These are phyloP conservation scores for Penicillium salamii DNA, from an alignment of 495 filamentous ascomycete species.

Conservation along the genomic window DNA sequence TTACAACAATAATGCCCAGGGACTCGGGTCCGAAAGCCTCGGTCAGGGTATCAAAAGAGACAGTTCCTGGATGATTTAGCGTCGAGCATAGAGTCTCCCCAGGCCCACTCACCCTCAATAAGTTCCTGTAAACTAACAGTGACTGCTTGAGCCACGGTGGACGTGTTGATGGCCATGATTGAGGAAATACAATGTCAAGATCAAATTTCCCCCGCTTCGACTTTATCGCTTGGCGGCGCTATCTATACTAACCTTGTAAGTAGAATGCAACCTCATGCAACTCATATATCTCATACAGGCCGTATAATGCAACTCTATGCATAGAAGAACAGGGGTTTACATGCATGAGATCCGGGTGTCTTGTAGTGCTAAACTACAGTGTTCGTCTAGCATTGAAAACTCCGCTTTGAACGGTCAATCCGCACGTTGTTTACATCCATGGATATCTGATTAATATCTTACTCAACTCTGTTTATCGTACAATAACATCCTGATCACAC, in stretches of 20 bases:
- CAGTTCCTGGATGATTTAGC: constrained; percentile 57
- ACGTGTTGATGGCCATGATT: constrained; percentile 11
- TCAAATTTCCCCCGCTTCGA: constrained; percentile 21
- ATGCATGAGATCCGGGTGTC: too few relatives aligned
- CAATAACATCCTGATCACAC: constrained; percentile 52
- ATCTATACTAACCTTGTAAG: background rate
- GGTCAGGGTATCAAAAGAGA: constrained; percentile 71
- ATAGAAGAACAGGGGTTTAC: too few relatives aligned
- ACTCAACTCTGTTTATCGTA: constrained; percentile 3
- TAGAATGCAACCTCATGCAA: too few relatives aligned
- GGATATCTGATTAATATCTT: too few relatives aligned
- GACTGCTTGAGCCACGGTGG: constrained; percentile 42
- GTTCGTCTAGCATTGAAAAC: too few relatives aligned
- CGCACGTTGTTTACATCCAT: too few relatives aligned
- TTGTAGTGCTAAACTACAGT: too few relatives aligned
- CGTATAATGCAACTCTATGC: constrained; percentile 2
- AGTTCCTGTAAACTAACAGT: constrained; percentile 56
- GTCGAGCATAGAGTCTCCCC: background rate
- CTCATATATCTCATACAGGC: too few relatives aligned
- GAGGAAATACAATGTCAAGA: constrained; percentile 1
- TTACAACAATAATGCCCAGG: constrained; percentile 88
- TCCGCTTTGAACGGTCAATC: too few relatives aligned
- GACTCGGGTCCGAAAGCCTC: constrained; percentile 90
- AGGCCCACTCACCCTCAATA: constrained; percentile 22
- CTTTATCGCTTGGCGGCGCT: constrained; percentile 9